phyloP scores from a whole-genome alignment of 768 basidiomycete genomes.

The Hygrocybe punicea region DNA sequence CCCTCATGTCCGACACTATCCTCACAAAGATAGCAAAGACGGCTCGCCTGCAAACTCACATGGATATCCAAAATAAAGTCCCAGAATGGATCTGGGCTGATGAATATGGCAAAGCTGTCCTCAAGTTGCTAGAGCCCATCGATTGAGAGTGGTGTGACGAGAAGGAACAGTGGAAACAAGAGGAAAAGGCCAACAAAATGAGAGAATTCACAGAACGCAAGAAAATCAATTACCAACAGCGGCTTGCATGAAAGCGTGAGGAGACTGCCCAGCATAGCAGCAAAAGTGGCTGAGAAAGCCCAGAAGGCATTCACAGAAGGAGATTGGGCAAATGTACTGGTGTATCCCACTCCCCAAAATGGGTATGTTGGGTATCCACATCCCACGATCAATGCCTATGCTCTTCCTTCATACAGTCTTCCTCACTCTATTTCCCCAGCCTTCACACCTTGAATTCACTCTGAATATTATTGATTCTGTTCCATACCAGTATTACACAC shows the following conservation, averaged over 20 bases:
- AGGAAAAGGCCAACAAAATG: constrained; percentile 6
- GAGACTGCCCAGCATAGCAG: neutral
- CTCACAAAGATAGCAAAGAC: neutral
- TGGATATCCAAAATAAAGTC: constrained; percentile 8
- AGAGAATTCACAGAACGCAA: constrained; percentile 5
- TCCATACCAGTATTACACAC: neutral
- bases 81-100: constrained; percentile 13
- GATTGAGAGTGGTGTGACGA: constrained; percentile 9
- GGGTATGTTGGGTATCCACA: neutral
- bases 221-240: constrained; percentile 4
- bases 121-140: constrained; percentile 13
- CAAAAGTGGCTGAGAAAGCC: neutral
- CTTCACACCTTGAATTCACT: neutral
- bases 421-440: neutral
- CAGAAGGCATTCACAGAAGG: neutral
- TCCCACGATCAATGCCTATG: neutral
- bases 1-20: neutral
- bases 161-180: constrained; percentile 8
- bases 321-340: neutral
- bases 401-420: neutral
- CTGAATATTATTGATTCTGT: neutral
- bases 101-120: constrained; percentile 19
- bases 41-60: constrained; percentile 8
- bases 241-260: neutral
- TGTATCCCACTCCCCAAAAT: neutral